Percentiles rank a stretch among this genome's conserved stretches.
Evolutionary conservation across 768 basidiomycete species (phyloP).

Genomic region (Phlebiopsis flavidoalba): DNA sequence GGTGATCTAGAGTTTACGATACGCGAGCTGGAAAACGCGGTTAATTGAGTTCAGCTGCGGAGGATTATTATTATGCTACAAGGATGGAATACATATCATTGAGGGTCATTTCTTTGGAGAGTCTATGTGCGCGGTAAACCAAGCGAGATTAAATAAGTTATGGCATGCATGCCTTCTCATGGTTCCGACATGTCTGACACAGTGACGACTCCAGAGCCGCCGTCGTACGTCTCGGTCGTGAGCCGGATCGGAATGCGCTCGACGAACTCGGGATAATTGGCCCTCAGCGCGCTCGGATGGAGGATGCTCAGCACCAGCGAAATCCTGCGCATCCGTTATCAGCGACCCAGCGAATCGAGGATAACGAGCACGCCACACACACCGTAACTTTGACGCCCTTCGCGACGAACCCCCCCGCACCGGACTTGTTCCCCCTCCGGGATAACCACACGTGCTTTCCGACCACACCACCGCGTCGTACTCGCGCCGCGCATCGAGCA

Average conservation of each 20-base stretch:
- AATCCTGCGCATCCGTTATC: no score
- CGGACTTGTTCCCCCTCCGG: slow-evolving; percentile 9
- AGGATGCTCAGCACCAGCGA: slow-evolving; percentile 18
- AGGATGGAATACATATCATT: neutral
- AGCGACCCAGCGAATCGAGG: no score
- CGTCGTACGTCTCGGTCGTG: slow-evolving; percentile 19
- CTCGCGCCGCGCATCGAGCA: slow-evolving; percentile 15
- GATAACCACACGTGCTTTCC: slow-evolving; percentile 18
- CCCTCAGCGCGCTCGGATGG: slow-evolving; percentile 12
- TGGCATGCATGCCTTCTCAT: neutral
- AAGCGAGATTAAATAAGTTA: neutral
- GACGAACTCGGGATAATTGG: slow-evolving; percentile 15
- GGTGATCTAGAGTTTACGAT: no score
- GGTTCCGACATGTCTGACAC: slow-evolving; percentile 5
- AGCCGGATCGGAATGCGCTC: slow-evolving; percentile 20
- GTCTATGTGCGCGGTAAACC: neutral
- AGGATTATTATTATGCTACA: no score
- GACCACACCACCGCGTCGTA: slow-evolving; percentile 19
- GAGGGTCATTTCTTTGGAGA: neutral
- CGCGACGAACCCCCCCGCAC: slow-evolving; percentile 19
- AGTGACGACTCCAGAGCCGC: slow-evolving; percentile 4
- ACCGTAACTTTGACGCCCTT: slow-evolving; percentile 20
- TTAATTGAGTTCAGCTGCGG: no score
- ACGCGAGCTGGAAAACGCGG: no score
- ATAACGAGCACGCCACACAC: slow-evolving; percentile 11